A percentile compares a stretch with the other conserved stretches of the same genome.
Evolutionary conservation across 345 rosid genomes (phyloP).

Genomic region (Salix koriyanagi): DNA sequence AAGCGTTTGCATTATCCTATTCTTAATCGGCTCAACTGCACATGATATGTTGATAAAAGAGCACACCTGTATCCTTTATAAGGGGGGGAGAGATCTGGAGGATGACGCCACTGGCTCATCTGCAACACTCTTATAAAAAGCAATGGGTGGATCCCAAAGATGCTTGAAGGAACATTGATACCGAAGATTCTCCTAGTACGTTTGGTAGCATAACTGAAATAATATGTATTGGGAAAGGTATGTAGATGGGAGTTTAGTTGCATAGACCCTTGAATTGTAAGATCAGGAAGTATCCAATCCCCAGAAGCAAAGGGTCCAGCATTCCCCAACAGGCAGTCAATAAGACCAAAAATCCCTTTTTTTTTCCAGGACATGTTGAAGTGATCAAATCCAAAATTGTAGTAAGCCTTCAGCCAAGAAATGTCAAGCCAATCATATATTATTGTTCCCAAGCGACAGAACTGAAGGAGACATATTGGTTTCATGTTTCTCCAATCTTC

Average conservation of each 20-base stretch:
- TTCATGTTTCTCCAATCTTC: conserved; percentile 79
- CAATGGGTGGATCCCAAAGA: conserved; percentile 76
- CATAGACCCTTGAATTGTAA: conserved; percentile 82
- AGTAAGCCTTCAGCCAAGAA: conserved; percentile 71
- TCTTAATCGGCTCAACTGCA: background rate
- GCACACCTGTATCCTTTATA: conserved; percentile 84
- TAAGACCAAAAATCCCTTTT: conserved; percentile 61
- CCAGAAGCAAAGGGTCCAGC: conserved; percentile 75
- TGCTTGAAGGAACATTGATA: conserved; percentile 68
- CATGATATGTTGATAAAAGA: background rate
- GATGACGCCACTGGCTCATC: conserved; percentile 77
- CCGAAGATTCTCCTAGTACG: conserved; percentile 63
- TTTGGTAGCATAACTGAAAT: conserved; percentile 91
- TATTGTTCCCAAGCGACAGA: conserved; percentile 74
- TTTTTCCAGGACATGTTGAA: conserved; percentile 77
- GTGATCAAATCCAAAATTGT: conserved; percentile 94
- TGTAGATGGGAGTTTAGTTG: conserved; percentile 48
- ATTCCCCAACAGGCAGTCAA: conserved; percentile 64
- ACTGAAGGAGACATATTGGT: conserved; percentile 67
- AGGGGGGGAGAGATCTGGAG: conserved; percentile 62
- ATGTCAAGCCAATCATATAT: conserved; percentile 94
- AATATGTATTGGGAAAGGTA: conserved; percentile 73
- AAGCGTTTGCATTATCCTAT: background rate
- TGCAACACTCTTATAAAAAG: conserved; percentile 79
- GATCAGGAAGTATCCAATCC: conserved; percentile 96